Conservation (phyloP, 805 yeast species). For the Barnettozyma vustinii region DNA sequence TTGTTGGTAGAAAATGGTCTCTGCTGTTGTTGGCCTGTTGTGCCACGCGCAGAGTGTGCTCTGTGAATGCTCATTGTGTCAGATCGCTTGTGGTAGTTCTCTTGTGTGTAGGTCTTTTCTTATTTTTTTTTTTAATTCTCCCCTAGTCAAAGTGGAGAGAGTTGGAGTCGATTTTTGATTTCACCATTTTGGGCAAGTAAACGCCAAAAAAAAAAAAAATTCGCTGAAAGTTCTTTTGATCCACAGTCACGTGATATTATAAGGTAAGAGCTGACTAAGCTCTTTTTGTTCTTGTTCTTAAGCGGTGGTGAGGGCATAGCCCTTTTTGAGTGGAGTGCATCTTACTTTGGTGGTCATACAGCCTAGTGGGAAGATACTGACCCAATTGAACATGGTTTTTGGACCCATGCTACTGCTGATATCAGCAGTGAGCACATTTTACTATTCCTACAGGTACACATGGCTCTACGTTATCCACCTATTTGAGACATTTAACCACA, state of each 20-base stretch:
- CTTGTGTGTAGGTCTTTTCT: too few species aligned
- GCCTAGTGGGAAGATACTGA: not conserved
- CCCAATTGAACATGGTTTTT: not conserved
- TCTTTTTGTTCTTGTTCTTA: not conserved
- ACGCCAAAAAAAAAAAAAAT: too few species aligned
- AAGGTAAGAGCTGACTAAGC: not conserved
- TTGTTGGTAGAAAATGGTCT: conserved; percentile 58
- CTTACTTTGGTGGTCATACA: not conserved
- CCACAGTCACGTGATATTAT: not conserved
- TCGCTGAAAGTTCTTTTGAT: not conserved
- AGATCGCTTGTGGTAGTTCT: not conserved
- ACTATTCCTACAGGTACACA: conserved; percentile 14
- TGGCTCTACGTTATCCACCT: conserved; percentile 20
- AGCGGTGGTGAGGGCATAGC: not conserved
- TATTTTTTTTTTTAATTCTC: too few species aligned
- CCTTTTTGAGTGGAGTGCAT: too few species aligned
- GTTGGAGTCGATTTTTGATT: not conserved
- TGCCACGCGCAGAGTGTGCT: conserved; percentile 9
- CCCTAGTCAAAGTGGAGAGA: not conserved
- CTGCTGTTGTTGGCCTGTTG: conserved; percentile 1
- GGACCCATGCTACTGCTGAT: conserved; percentile 1
- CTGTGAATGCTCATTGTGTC: conserved; percentile 16
- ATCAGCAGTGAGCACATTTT: conserved; percentile 9
- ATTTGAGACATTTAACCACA: conserved; percentile 15
- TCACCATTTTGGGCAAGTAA: not conserved